Evolutionary conservation across 2,329 filamentous ascomycete species (phyloP).

Genomic region (Neonectria hederae): DNA sequence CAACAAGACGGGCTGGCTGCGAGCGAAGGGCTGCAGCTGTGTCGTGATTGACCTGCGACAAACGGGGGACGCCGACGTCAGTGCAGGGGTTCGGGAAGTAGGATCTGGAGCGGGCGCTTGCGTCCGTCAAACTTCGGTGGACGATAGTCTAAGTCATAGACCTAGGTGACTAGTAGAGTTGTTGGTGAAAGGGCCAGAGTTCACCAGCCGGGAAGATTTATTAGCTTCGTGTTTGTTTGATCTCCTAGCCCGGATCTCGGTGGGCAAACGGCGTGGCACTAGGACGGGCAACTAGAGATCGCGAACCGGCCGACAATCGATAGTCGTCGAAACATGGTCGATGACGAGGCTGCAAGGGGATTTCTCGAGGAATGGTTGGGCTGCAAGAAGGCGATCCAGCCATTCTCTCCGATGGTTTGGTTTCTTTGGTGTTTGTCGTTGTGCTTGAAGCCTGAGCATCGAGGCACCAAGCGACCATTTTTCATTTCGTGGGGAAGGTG

Average conservation of each 20-base stretch:
- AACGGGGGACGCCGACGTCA: background rate
- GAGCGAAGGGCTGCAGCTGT: background rate
- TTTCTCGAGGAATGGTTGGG: background rate
- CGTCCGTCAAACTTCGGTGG: background rate
- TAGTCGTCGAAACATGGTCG: background rate
- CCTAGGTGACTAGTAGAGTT: background rate
- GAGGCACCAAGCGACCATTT: background rate
- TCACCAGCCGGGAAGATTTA: background rate
- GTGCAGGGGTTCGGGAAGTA: background rate
- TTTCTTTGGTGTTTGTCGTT: background rate
- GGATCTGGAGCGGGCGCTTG: slow-evolving; percentile 2
- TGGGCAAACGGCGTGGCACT: slow-evolving; percentile 18
- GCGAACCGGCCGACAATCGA: background rate
- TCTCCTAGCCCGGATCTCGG: slow-evolving; percentile 17
- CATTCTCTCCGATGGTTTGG: background rate
- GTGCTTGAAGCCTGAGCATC: background rate
- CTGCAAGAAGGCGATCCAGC: background rate
- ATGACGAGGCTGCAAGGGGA: background rate
- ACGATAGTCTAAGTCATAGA: background rate
- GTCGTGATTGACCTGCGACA: background rate
- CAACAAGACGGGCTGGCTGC: background rate
- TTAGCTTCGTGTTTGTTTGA: background rate
- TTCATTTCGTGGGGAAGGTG: background rate
- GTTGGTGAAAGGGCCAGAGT: background rate
- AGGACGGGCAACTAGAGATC: slow-evolving; percentile 5